Conservation (phyloP, 305 asterid genomes). For the Fraxinus albicans region DNA sequence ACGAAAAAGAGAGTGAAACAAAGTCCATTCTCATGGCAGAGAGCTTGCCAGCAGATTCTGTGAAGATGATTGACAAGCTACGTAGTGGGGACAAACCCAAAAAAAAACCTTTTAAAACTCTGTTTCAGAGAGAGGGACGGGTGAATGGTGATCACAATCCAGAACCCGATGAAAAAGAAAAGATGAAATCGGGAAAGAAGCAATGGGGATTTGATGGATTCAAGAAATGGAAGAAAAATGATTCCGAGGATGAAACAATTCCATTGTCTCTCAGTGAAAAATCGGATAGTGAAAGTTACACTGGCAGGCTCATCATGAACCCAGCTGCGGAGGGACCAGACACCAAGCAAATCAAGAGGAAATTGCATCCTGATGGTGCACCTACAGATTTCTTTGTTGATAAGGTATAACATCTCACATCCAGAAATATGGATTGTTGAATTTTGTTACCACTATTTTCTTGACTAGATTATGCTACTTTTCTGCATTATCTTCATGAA, state of each 20-base stretch:
- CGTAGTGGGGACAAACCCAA: conserved; percentile 45
- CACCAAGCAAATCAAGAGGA: conserved; percentile 61
- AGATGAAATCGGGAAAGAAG: conserved; percentile 41
- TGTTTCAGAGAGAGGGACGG: too few relatives aligned
- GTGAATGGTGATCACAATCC: not conserved
- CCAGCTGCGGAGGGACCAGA: conserved; percentile 63
- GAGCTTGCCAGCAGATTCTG: conserved; percentile 34
- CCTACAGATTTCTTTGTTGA: conserved; percentile 75
- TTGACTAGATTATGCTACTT: not conserved
- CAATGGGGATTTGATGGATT: conserved; percentile 65
- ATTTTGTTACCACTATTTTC: not conserved
- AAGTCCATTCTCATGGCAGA: conserved; percentile 69
- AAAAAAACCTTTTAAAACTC: not conserved
- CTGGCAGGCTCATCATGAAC: conserved; percentile 40
- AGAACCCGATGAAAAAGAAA: conserved; percentile 29
- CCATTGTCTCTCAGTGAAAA: conserved; percentile 60
- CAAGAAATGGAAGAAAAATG: conserved; percentile 74
- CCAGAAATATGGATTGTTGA: not conserved
- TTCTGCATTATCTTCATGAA: not conserved
- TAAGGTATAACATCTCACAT: conserved; percentile 43
- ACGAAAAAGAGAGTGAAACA: conserved; percentile 42
- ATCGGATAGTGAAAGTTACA: conserved; percentile 40
- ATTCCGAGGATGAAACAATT: conserved; percentile 51
- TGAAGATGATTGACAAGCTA: conserved; percentile 33
- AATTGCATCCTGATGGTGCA: conserved; percentile 61